A percentile compares a stretch with the other conserved stretches of the same genome.
These are phyloP conservation scores for Chloranthus sessilifolius DNA, from an alignment of 164 flowering plant genomes.

Conservation along the genomic window DNA sequence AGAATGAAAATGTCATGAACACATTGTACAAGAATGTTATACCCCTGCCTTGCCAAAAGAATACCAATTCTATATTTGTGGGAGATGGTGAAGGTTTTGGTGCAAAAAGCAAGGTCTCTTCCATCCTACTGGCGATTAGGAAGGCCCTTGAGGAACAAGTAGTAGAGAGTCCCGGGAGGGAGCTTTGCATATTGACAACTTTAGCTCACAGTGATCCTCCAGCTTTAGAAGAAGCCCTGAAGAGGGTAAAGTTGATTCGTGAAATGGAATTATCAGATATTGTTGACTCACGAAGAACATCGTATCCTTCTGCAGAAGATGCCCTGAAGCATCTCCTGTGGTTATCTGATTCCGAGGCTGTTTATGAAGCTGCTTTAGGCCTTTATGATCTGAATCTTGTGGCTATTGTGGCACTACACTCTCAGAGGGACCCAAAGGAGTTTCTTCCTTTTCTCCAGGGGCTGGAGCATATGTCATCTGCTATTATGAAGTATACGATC, in stretches of 20 bases:
- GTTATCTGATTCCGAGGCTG: slow-evolving; percentile 83
- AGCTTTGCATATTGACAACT: slow-evolving; percentile 94
- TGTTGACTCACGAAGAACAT: slow-evolving; percentile 31
- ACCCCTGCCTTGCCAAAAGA: slow-evolving; percentile 23
- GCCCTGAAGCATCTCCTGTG: slow-evolving; percentile 90
- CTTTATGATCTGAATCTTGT: slow-evolving; percentile 93
- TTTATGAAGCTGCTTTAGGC: slow-evolving; percentile 90
- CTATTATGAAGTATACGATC: slow-evolving; percentile 68
- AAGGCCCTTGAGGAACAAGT: slow-evolving; percentile 75
- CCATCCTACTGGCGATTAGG: slow-evolving; percentile 59
- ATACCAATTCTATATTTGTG: slow-evolving; percentile 16
- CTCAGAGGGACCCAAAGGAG: slow-evolving; percentile 92
- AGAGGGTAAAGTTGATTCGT: slow-evolving; percentile 71
- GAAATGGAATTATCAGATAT: slow-evolving; percentile 63
- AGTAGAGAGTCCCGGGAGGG: slow-evolving; percentile 74
- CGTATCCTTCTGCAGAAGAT: slow-evolving; percentile 90
- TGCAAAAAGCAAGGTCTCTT: slow-evolving; percentile 50
- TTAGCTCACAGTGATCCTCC: slow-evolving; percentile 93
- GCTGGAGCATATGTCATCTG: slow-evolving; percentile 55
- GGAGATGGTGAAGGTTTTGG: slow-evolving; percentile 15
- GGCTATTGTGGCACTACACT: slow-evolving; percentile 92
- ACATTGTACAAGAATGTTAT: slow-evolving; percentile 57
- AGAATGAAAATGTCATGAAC: slow-evolving; percentile 62
- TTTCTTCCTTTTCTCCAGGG: slow-evolving; percentile 93
- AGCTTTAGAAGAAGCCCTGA: slow-evolving; percentile 80